Base-by-base conservation (phyloP, 2,329 filamentous ascomycete species). In the Mycosphaerelloides madeirae region DNA sequence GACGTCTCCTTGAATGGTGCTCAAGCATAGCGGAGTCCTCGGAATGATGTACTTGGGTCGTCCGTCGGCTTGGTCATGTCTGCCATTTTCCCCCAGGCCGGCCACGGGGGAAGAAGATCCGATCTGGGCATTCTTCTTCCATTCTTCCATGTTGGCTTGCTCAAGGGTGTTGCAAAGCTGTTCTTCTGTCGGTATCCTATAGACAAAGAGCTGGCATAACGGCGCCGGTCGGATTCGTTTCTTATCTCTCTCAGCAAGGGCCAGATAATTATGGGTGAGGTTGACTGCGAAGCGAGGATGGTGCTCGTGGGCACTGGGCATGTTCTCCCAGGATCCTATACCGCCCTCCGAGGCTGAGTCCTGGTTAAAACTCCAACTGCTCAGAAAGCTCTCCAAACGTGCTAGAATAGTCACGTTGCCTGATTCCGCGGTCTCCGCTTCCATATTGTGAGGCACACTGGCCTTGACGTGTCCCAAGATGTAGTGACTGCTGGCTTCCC, bases 281-380 rank as follows among this genome's bases (percentile, higher is more conserved):
- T 50, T 53, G 8, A 62, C 41, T 13, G 54, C 50, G 44, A 58
- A 64, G 5, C 36, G 49, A 7, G 62, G 57, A 36, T 63, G 58
- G 29, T 64, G 60, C 41, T 62, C 56, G 33, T 61, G 61, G 11
- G 58, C 60, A 18, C 52, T 54, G 2, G 61, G 61, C 55, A 62
- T 58, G 28, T 58, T 59, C 41, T 60, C 58, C 57, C 57, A 64
- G 3, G 58, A 20, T 2, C 57, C 60, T 14, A 56, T 41, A n/a
- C 56, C 56, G 13, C 36, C 29, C 22, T 58, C 54, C 12, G 51
- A 44, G 3, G 44, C 34, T 13, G 54, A 45, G 22, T 54, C 52
- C 13, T 62, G 50, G 2, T 52, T 60, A 44, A 55, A 59, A 31
- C 52, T 42, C 53, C 53, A 59, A 29, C 57, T 54, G 39, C 55